These are phyloP conservation scores for Adansonia grandidieri DNA, from an alignment of 441 rosid genomes.

Conservation along the genomic window DNA sequence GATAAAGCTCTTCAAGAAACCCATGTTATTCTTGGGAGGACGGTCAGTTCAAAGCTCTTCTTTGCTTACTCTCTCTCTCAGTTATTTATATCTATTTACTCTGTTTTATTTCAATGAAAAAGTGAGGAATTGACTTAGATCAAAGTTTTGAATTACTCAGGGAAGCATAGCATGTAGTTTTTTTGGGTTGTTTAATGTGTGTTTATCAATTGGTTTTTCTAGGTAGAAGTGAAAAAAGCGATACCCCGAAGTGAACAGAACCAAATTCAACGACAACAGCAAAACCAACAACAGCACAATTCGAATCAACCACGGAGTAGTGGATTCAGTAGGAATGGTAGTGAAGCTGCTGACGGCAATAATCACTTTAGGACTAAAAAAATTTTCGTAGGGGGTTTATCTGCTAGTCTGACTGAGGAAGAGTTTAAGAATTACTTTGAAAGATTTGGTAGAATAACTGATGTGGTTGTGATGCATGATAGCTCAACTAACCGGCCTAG, in stretches of 20 bases:
- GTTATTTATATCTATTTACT: background rate
- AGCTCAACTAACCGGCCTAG: conserved; percentile 67
- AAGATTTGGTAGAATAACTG: conserved; percentile 67
- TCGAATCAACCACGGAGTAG: conserved; percentile 31
- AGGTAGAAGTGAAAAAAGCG: conserved; percentile 84
- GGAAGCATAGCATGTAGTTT: background rate
- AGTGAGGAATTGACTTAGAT: background rate
- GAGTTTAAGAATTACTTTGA: conserved; percentile 77
- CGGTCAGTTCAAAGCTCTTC: conserved; percentile 50
- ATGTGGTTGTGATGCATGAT: conserved; percentile 85
- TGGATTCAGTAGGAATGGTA: conserved; percentile 30
- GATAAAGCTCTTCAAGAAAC: conserved; percentile 55
- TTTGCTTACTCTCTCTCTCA: background rate
- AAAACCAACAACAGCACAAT: conserved; percentile 21
- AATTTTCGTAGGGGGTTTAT: conserved; percentile 85
- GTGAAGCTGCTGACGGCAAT: conserved; percentile 31
- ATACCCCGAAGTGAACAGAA: conserved; percentile 48
- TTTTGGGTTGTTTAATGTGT: conserved; percentile 20
- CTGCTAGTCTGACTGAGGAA: conserved; percentile 59
- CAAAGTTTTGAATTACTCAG: background rate
- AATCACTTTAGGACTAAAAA: conserved; percentile 54
- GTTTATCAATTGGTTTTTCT: conserved; percentile 22
- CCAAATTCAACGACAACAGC: conserved; percentile 38
- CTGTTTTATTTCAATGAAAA: conserved; percentile 15
- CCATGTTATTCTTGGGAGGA: conserved; percentile 66